Evolutionary conservation across 768 basidiomycete species (phyloP).

Genomic region (Trametes coccinea): DNA sequence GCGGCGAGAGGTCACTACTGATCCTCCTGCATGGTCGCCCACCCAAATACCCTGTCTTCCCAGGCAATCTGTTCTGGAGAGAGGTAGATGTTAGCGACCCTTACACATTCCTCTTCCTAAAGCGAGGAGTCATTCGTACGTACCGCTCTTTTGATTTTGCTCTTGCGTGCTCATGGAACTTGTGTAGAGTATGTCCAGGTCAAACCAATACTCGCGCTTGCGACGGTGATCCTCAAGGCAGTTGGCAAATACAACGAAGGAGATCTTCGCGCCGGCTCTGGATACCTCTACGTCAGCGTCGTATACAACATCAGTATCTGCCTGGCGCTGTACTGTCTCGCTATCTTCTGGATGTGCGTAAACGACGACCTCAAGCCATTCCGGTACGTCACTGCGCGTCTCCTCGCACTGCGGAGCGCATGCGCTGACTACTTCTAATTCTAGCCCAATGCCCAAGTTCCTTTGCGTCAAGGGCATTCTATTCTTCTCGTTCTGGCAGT

Average conservation of each 20-base stretch:
- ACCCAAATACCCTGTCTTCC: conserved; percentile 86
- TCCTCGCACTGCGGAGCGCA: neutral
- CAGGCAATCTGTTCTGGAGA: conserved; percentile 74
- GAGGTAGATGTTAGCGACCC: conserved; percentile 96
- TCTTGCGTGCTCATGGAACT: neutral
- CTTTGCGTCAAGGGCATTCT: conserved; percentile 98
- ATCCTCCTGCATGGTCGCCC: conserved; percentile 90
- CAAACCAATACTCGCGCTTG: conserved; percentile 85
- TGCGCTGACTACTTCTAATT: neutral
- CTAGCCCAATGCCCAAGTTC: conserved; percentile 92
- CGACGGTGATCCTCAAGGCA: conserved; percentile 84
- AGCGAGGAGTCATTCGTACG: conserved; percentile 92
- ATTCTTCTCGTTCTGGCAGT: conserved; percentile 99
- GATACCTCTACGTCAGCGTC: conserved; percentile 89
- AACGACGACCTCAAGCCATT: conserved; percentile 88
- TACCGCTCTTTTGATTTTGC: conserved; percentile 2
- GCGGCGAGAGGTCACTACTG: conserved; percentile 91
- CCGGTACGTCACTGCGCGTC: conserved; percentile 47
- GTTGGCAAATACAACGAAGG: conserved; percentile 89
- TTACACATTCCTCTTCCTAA: conserved; percentile 89
- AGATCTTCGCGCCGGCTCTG: conserved; percentile 77
- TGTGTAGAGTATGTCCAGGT: conserved; percentile 91
- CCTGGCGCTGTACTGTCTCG: conserved; percentile 84
- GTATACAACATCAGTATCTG: conserved; percentile 84
- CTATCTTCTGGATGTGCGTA: conserved; percentile 96